Percentiles rank a stretch among this genome's conserved stretches.
phyloP scores from a whole-genome alignment of 352 stramenopile species.

The Pythium myriotylum region DNA sequence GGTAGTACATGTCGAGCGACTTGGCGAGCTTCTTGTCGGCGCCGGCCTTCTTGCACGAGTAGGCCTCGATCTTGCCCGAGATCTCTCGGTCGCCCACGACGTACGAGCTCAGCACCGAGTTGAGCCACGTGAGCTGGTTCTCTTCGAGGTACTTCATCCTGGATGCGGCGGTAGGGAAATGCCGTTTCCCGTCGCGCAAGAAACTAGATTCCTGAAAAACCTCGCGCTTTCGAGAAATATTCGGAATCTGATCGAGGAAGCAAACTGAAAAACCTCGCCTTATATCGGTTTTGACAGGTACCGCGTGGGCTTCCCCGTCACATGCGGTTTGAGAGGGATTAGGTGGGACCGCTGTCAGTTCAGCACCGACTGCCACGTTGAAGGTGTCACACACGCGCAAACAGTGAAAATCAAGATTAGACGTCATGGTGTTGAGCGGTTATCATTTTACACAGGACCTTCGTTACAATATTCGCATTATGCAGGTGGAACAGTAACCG shows the following conservation, averaged over 20 bases:
- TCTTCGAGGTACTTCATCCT: slow-evolving; percentile 95
- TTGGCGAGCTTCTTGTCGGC: slow-evolving; percentile 93
- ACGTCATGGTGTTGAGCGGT: neutral
- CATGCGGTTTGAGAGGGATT: neutral
- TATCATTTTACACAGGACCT: slow-evolving; percentile 3
- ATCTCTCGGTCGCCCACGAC: slow-evolving; percentile 89
- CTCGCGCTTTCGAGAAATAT: slow-evolving; percentile 5
- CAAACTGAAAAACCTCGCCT: too few species aligned
- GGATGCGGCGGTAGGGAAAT: slow-evolving; percentile 2
- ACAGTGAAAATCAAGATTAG: neutral
- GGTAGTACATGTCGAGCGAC: slow-evolving; percentile 86
- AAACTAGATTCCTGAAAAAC: slow-evolving; percentile 21
- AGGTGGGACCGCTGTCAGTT: neutral
- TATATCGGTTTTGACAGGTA: neutral
- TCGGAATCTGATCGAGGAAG: too few species aligned
- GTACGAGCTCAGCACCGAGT: slow-evolving; percentile 86
- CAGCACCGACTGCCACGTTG: slow-evolving; percentile 23
- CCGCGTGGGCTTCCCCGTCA: neutral
- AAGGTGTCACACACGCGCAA: slow-evolving; percentile 27
- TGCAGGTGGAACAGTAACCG: slow-evolving; percentile 9
- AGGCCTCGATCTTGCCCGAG: slow-evolving; percentile 88
- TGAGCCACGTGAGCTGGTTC: slow-evolving; percentile 87
- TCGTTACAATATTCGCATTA: neutral
- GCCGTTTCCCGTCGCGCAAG: slow-evolving; percentile 16
- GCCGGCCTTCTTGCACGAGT: slow-evolving; percentile 92